A percentile compares a stretch with the other conserved stretches of the same genome.
These are phyloP conservation scores for Ophiostoma populinum DNA, from an alignment of 2,329 filamentous ascomycete genomes.

Conservation along the genomic window DNA sequence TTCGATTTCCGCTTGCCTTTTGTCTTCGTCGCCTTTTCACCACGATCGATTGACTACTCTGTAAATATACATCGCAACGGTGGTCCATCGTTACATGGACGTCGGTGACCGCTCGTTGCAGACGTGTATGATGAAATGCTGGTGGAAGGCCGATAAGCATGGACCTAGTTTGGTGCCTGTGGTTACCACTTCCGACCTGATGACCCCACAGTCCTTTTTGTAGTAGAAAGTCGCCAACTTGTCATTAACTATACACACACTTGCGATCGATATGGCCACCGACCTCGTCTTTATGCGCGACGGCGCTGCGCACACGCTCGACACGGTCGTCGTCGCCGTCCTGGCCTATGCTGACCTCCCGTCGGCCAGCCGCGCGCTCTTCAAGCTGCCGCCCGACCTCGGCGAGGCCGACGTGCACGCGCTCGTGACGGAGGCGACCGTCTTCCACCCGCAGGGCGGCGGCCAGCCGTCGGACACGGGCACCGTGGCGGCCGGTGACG, in stretches of 20 bases:
- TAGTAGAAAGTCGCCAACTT: neutral
- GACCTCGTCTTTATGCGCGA: conserved; percentile 28
- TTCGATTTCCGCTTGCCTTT: too few relatives aligned
- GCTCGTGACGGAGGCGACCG: conserved; percentile 40
- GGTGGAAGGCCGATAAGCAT: too few relatives aligned
- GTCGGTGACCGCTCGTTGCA: too few relatives aligned
- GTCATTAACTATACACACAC: conserved; percentile 8
- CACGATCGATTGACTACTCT: too few relatives aligned
- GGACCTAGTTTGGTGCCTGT: too few relatives aligned
- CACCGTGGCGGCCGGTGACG: conserved; percentile 23
- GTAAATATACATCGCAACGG: too few relatives aligned
- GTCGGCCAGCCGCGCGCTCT: conserved; percentile 33
- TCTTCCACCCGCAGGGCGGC: conserved; percentile 61
- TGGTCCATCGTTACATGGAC: too few relatives aligned
- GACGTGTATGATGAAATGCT: too few relatives aligned
- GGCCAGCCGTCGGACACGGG: conserved; percentile 56
- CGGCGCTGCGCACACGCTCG: conserved; percentile 24
- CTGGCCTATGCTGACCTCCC: conserved; percentile 31
- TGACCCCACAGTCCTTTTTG: neutral
- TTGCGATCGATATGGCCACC: too few relatives aligned
- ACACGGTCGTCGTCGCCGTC: conserved; percentile 28
- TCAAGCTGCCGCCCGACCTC: conserved; percentile 31
- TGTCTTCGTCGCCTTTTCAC: too few relatives aligned
- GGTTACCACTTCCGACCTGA: too few relatives aligned
- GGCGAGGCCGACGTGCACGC: neutral